Conservation (phyloP, 345 rosid genomes). For the Populus davidiana region DNA sequence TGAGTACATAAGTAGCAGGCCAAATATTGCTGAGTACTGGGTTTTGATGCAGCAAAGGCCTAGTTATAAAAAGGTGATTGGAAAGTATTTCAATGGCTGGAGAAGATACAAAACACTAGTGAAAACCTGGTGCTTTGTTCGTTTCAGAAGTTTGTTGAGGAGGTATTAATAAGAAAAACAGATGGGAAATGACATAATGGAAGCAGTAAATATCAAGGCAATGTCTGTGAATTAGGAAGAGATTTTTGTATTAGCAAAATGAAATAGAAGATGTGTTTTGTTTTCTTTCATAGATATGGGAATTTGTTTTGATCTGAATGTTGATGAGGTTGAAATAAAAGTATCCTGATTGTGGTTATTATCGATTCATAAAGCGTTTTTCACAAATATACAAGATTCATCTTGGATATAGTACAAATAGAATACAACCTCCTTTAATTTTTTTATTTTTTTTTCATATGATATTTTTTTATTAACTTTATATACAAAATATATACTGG, state of each 20-base stretch:
- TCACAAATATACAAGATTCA: too few species aligned
- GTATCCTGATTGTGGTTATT: too few species aligned
- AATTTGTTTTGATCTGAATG: too few species aligned
- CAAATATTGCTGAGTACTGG: slow-evolving; percentile 69
- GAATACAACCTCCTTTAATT: too few species aligned
- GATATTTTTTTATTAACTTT: too few species aligned
- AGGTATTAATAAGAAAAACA: slow-evolving; percentile 42
- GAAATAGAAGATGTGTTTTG: not conserved
- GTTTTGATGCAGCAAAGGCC: slow-evolving; percentile 57
- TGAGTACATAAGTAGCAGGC: slow-evolving; percentile 64
- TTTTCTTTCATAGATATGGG: not conserved
- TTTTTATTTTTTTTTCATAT: too few species aligned
- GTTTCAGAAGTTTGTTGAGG: slow-evolving; percentile 49
- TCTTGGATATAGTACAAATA: too few species aligned
- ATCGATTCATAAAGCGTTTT: too few species aligned
- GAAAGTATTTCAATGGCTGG: slow-evolving; percentile 78
- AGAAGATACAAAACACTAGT: slow-evolving; percentile 61
- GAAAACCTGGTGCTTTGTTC: slow-evolving; percentile 69
- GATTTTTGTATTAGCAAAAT: not conserved
- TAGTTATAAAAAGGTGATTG: slow-evolving; percentile 67
- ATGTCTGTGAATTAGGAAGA: not conserved
- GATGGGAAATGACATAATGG: not conserved
- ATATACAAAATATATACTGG: too few species aligned
- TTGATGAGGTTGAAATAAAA: too few species aligned
- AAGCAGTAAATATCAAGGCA: too few species aligned